Evolutionary conservation across 2,329 filamentous ascomycete genomes (phyloP).

Genomic region (Colletotrichum sansevieriae): DNA sequence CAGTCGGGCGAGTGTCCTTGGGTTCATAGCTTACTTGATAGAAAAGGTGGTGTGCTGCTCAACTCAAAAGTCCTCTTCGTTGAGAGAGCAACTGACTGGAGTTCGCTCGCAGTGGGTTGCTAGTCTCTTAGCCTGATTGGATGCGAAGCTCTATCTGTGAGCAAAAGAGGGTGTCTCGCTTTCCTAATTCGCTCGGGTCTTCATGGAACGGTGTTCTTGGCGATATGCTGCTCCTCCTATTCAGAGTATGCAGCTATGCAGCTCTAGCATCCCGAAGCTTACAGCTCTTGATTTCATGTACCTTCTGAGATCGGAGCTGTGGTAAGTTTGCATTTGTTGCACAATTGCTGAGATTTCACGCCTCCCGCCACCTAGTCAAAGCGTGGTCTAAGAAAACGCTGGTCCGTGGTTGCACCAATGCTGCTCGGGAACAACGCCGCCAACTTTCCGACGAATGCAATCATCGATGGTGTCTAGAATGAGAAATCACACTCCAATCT

Average conservation of each 20-base stretch:
- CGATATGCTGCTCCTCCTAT: background rate
- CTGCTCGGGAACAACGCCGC: too few relatives aligned
- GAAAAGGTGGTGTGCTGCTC: conserved; percentile 22
- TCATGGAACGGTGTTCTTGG: conserved; percentile 25
- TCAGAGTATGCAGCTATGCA: background rate
- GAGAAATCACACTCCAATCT: too few relatives aligned
- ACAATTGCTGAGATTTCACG: too few relatives aligned
- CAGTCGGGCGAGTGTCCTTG: conserved; percentile 5
- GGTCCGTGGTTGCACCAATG: too few relatives aligned
- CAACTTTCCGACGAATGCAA: too few relatives aligned
- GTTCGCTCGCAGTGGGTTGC: background rate
- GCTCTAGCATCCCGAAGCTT: background rate
- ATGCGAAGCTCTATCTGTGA: background rate
- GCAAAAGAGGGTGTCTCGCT: background rate
- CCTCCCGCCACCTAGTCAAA: too few relatives aligned
- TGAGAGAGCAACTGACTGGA: background rate
- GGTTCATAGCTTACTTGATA: background rate
- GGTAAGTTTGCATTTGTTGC: background rate
- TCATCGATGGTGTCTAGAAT: too few relatives aligned
- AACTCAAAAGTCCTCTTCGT: conserved; percentile 17
- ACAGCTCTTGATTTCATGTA: background rate
- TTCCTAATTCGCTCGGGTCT: conserved; percentile 2
- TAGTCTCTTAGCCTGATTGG: background rate
- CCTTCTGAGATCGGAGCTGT: background rate
- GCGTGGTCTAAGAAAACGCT: too few relatives aligned